Evolutionary conservation across 2,329 filamentous ascomycete genomes (phyloP), one percentile per base, ranked within the genome.

Genomic region (Apiospora koreana): DNA sequence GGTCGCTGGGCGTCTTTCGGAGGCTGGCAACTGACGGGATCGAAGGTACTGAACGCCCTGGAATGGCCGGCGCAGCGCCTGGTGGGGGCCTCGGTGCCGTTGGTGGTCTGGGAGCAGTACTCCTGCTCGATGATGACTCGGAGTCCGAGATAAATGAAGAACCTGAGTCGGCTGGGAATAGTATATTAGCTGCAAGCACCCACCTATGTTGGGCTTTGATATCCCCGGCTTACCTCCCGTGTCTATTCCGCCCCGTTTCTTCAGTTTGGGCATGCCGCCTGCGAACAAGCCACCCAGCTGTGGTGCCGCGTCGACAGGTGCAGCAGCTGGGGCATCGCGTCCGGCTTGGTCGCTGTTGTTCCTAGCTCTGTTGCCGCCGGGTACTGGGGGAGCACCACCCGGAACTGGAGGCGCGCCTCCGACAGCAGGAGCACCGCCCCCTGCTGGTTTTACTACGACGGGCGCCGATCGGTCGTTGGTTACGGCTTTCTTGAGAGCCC

Each of bases 391-490:
- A 73, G 93, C 91, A 21, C 90, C 89, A 35, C 54, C 54, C 16
- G 50, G 50, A 4, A 58, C 28, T 35, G 50, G 50, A 35, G 50
- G 50, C 28, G 50, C 50, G 74, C 90, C 92, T 70, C 66, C 45
- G 21, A 93, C 83, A 16, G 91, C 87, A 69, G 87, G 90, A 42
- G 86, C 87, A 16, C 88, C 87, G 42, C 85, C 85, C 67, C 87
- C 84, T 68, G 86, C 85, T 67, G 85, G 77, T 69, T 87, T 89
- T 71, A 82, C 87, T 70, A 98, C 80, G 67, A 88, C 76, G 0
- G 95, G 95, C 9, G 94, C 94, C 28, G 95, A 98, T 81, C 95
- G 91, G 81, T 98, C 95, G 82, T 98, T 98, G 75, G 95, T 93
- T 69, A 94, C 91, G 42, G 94, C 87, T 81, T 97, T 98, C 82